Conservation (phyloP, 2,329 filamentous ascomycete genomes). For the Rutstroemia sydowiana region DNA sequence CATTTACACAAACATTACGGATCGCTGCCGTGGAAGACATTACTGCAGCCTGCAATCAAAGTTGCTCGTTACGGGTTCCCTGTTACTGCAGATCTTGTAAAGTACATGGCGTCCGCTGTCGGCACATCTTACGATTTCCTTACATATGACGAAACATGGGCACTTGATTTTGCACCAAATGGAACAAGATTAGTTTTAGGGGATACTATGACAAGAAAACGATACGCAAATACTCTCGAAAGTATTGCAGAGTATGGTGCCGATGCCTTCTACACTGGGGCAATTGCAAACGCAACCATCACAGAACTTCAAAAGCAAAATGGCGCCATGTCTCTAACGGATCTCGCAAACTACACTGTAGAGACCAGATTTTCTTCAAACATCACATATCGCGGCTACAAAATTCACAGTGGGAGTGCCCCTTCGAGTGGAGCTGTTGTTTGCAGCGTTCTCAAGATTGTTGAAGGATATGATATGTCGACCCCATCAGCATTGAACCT, state of each 20-base stretch:
- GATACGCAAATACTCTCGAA: conserved; percentile 75
- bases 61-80: conserved; percentile 54
- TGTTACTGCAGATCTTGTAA: conserved; percentile 54
- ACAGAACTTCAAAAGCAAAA: conserved; percentile 58
- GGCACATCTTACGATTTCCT: conserved; percentile 53
- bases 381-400: conserved; percentile 62
- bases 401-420: conserved; percentile 60
- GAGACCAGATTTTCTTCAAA: conserved; percentile 54
- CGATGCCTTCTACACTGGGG: conserved; percentile 66
- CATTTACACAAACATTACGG: conserved; percentile 40
- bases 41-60: conserved; percentile 52
- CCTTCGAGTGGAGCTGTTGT: conserved; percentile 74
- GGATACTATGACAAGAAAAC: conserved; percentile 70
- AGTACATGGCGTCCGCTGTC: conserved; percentile 44
- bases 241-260: conserved; percentile 66
- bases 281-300: conserved; percentile 68
- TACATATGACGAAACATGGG: conserved; percentile 68
- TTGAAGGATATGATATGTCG: conserved; percentile 65
- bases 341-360: conserved; percentile 68
- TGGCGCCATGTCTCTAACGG: conserved; percentile 79
- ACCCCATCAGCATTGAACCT: conserved; percentile 46
- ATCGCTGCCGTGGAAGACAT: conserved; percentile 43
- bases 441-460: conserved; percentile 67
- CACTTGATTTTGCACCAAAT: conserved; percentile 80
- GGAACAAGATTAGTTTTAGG: conserved; percentile 65